Evolutionary conservation across 139 green algal species (phyloP), one percentile per base, ranked within the genome.

Genomic region (Chlorokybus atmophyticus): DNA sequence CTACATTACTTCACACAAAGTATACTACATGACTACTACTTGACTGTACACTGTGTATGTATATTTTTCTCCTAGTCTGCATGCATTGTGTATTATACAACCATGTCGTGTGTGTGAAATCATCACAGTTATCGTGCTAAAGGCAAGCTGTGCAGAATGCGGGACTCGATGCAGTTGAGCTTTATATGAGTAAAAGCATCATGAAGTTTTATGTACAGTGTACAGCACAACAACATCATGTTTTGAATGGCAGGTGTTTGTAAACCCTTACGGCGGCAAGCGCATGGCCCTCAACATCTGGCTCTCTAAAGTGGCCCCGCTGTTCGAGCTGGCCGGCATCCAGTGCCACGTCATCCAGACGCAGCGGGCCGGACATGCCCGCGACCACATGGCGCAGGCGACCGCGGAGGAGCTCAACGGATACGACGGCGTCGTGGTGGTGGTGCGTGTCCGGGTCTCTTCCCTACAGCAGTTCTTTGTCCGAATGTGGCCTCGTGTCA

Each of bases 211-310:
- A n/a, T n/a, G n/a, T n/a, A n/a, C n/a, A n/a, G n/a, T n/a, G n/a
- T n/a, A n/a, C n/a, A n/a, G n/a, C n/a, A n/a, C n/a, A n/a, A n/a
- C n/a, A n/a, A n/a, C n/a, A n/a, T n/a, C n/a, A n/a, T n/a, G n/a
- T 91, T 57, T 70, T 90, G n/a, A n/a, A n/a, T n/a, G n/a, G 35
- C 35, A 44, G 52, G 85, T 92, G 40, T 70, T 90, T 48, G 50
- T 93, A 7, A 94, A 94, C 68, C 85, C 84, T 0, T 82, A 73
- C 70, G 70, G 75, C 1, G 85, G 85, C 28, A 10, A 44, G 2
- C 31, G 73, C 0, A 44, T 53, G 24, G 77, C 77, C 0, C 40
- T 40, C 1, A 1, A 48, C 0, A 49, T 85, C 5, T 93, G 76
- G 75, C 31, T 75, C 23, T 29, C 57, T 0, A 55, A 76, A 3